Evolutionary conservation across 257 asterid genomes (phyloP).

Genomic region (Capsicum baccatum): DNA sequence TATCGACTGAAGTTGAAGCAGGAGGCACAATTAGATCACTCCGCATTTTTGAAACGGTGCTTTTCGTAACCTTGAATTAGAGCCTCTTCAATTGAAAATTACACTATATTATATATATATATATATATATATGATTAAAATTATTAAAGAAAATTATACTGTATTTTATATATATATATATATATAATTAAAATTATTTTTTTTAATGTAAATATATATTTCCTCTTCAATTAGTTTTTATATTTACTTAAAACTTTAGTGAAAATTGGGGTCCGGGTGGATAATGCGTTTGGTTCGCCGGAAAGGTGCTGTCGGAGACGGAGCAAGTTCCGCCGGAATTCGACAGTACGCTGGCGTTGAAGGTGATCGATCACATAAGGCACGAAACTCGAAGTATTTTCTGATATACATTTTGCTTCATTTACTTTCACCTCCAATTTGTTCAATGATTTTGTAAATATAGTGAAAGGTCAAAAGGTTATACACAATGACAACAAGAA

Average conservation of each 20-base stretch:
- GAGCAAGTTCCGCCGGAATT: conserved; percentile 72
- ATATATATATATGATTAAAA: too few relatives aligned
- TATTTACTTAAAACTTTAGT: too few relatives aligned
- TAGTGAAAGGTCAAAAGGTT: not conserved
- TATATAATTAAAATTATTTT: too few relatives aligned
- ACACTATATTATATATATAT: too few relatives aligned
- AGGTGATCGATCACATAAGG: conserved; percentile 44
- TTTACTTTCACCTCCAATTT: conserved; percentile 46
- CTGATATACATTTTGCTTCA: conserved; percentile 43
- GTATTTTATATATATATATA: too few relatives aligned
- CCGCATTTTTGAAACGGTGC: conserved; percentile 45
- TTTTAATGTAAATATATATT: too few relatives aligned
- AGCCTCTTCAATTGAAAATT: too few relatives aligned
- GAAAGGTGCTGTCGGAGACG: conserved; percentile 44
- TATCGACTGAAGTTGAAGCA: conserved; percentile 46
- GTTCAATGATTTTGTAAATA: conserved; percentile 43
- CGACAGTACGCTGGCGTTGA: conserved; percentile 69
- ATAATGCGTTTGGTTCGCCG: conserved; percentile 33
- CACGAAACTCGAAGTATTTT: conserved; percentile 61
- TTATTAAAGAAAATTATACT: too few relatives aligned
- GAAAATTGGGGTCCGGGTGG: not conserved
- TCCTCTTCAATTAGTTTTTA: too few relatives aligned
- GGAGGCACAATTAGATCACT: conserved; percentile 70
- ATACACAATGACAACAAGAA: too few relatives aligned
- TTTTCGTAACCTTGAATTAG: too few relatives aligned